These are phyloP conservation scores for Xylaria sp. DNA, from an alignment of 2,329 filamentous ascomycete genomes.

Conservation along the genomic window DNA sequence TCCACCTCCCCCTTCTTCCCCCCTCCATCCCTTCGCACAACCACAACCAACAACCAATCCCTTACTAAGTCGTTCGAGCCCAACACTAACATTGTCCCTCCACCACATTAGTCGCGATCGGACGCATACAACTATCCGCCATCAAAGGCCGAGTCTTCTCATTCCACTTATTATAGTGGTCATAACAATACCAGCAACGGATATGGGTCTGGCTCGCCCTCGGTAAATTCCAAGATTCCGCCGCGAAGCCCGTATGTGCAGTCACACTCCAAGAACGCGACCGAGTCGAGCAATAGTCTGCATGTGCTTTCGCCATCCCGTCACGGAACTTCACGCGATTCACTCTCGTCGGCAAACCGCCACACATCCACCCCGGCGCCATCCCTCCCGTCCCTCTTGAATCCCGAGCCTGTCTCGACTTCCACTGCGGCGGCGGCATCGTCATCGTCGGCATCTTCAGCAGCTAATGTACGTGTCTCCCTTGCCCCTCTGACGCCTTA, in stretches of 20 bases:
- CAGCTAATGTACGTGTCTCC: constrained; percentile 29
- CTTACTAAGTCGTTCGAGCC: neutral
- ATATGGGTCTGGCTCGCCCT: constrained; percentile 29
- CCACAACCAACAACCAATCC: neutral
- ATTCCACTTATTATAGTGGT: constrained; percentile 9
- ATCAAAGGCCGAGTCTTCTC: constrained; percentile 26
- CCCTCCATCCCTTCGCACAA: constrained; percentile 1
- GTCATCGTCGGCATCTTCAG: neutral
- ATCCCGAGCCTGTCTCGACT: constrained; percentile 29
- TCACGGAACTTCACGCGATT: constrained; percentile 27
- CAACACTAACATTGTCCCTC: constrained; percentile 15
- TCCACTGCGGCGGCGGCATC: constrained; percentile 15
- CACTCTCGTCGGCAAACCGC: constrained; percentile 23
- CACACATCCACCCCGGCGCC: constrained; percentile 30
- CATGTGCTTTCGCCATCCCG: constrained; percentile 31
- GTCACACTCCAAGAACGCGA: constrained; percentile 33
- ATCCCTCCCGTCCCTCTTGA: constrained; percentile 32
- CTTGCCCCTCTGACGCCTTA: neutral
- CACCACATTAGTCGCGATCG: constrained; percentile 32
- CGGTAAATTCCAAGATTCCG: constrained; percentile 28
- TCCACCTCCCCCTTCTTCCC: neutral
- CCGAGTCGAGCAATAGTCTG: constrained; percentile 29
- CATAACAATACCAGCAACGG: constrained; percentile 35
- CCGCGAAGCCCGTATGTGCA: constrained; percentile 31
- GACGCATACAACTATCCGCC: constrained; percentile 38